Conservation (phyloP, 2,329 filamentous ascomycete genomes). For the Neoascochyta sp. region DNA sequence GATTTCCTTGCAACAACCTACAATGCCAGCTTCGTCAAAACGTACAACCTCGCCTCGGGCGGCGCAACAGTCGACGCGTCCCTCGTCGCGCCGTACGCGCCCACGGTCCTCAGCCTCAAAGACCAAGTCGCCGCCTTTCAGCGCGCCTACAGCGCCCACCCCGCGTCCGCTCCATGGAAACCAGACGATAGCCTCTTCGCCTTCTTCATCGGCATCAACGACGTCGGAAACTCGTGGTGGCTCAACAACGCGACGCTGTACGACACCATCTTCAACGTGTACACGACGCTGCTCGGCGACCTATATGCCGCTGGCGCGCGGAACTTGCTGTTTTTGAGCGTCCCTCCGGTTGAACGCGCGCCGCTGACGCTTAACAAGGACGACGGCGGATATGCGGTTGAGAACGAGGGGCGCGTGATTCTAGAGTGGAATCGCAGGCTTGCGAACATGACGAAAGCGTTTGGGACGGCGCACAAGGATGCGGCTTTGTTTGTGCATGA, state of each 20-base stretch:
- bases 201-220: conserved; percentile 57
- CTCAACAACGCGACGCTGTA: conserved; percentile 34
- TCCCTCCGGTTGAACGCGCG: conserved; percentile 50
- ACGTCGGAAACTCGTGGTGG: conserved; percentile 51
- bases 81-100: conserved; percentile 48
- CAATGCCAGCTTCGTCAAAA: conserved; percentile 44
- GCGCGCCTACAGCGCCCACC: conserved; percentile 38
- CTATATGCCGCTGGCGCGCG: conserved; percentile 47
- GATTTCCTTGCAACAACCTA: conserved; percentile 42
- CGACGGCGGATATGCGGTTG: conserved; percentile 34
- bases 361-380: conserved; percentile 44
- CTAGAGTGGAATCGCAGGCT: conserved; percentile 52
- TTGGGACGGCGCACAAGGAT: conserved; percentile 38
- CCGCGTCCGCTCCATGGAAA: conserved; percentile 42
- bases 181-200: conserved; percentile 47
- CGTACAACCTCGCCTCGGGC: conserved; percentile 52
- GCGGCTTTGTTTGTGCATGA: conserved; percentile 53
- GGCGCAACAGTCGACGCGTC: conserved; percentile 42
- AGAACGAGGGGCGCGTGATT: conserved; percentile 45
- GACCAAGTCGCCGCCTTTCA: conserved; percentile 50
- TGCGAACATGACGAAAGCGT: conserved; percentile 39
- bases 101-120: conserved; percentile 50
- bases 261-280: conserved; percentile 38
- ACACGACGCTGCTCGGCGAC: conserved; percentile 36
- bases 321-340: conserved; percentile 50